A percentile compares a stretch with the other conserved stretches of the same genome.
These are phyloP conservation scores for Antrodiella citrinella DNA, from an alignment of 768 basidiomycete species.

Conservation along the genomic window DNA sequence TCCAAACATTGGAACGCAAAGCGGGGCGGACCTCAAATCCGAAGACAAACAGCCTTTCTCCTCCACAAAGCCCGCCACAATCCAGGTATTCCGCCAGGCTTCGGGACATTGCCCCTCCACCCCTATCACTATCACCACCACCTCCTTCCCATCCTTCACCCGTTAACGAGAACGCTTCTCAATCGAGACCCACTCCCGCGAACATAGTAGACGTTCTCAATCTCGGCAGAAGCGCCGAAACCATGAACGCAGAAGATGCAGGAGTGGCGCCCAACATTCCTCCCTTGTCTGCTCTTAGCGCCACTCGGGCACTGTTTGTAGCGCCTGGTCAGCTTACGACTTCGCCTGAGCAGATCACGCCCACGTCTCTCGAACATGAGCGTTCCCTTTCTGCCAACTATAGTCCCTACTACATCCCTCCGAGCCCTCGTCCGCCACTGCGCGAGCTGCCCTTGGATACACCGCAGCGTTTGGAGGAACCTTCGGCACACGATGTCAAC, in stretches of 20 bases:
- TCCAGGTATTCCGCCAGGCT: neutral
- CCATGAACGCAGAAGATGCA: neutral
- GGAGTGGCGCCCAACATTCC: neutral
- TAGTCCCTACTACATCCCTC: neutral
- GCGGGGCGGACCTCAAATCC: neutral
- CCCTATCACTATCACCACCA: neutral
- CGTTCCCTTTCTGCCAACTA: neutral
- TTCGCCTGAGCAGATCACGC: neutral
- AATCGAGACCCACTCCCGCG: neutral
- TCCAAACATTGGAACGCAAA: neutral
- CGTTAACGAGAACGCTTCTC: too few relatives aligned
- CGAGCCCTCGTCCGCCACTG: too few relatives aligned
- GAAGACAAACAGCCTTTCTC: neutral
- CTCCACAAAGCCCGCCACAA: neutral
- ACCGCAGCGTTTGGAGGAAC: neutral
- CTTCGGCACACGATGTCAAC: neutral
- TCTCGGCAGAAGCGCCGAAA: neutral
- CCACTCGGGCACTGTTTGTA: neutral
- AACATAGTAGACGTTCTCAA: neutral
- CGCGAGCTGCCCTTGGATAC: neutral
- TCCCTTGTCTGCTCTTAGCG: neutral
- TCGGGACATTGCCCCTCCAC: neutral
- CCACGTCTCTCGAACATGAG: too few relatives aligned
- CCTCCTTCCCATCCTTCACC: neutral
- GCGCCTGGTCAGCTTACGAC: too few relatives aligned